Base-by-base conservation (phyloP, 2,329 filamentous ascomycete genomes). In the Gaeumannomyces tritici region DNA sequence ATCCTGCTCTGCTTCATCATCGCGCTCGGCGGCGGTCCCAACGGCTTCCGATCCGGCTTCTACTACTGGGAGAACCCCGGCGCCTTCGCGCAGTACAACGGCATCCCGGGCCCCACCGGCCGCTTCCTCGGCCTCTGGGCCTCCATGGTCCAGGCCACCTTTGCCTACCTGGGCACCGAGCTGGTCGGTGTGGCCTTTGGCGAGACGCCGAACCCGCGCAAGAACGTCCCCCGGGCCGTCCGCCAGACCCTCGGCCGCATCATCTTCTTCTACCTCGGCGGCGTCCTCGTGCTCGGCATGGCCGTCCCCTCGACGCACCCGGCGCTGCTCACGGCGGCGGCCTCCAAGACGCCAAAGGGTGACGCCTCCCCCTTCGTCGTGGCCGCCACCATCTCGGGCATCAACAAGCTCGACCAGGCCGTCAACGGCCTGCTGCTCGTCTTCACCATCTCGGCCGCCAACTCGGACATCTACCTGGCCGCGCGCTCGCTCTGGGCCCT, bases 211-310 rank as follows among this genome's bases (percentile, higher is more conserved):
- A 87, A 89, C 71, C 87, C 87, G 2, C 80, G 85, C 66, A 82
- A 82, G 71, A 87, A 84, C 59, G 86, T 89, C 63, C 87, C 87
- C 2, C 78, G 82, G 57, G 87, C 87, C 29, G 87, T 89, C 73
- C 86, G 83, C 68, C 79, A 89, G 62, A 89, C 86, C 54, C 87
- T 89, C 72, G 86, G 82, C 74, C 86, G 87, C 26, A 89, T 89
- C 69, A 72, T 87, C 64, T 78, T 89, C 73, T 90, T 90, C 76
- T 89, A 89, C 74, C 78, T 87, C 63, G 72, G 86, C 31, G 84
- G 82, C 9, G 85, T 89, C 21, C 76, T 89, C 57, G 79, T 89
- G 57, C 75, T 89, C 7, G 87, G 87, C 63, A 88, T 88, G 76
- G 77, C 87, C 15, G 83, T 90, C 1, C 84, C 86, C 0, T 89